Percentiles rank a stretch among this genome's conserved stretches.
Conservation (phyloP, 805 yeast species). For the Diddensiella santjacobensis region DNA sequence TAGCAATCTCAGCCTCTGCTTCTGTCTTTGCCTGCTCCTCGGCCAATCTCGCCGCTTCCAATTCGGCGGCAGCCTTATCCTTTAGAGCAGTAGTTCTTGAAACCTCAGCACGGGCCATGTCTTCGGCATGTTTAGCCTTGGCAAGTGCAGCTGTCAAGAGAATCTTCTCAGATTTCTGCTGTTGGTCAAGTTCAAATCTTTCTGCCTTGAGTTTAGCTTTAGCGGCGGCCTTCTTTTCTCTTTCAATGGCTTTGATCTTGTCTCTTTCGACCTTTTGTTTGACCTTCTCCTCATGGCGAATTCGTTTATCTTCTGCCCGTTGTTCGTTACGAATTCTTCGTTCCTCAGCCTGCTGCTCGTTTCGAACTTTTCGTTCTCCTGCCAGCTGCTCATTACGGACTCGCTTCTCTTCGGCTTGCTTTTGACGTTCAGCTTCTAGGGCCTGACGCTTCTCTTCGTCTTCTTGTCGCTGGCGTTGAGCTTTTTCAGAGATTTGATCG, state of each 20-base stretch:
- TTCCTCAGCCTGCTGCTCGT: slow-evolving; percentile 22
- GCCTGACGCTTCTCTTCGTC: slow-evolving; percentile 45
- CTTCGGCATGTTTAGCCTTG: slow-evolving; percentile 27
- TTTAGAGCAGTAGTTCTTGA: slow-evolving; percentile 19
- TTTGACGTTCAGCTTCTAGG: slow-evolving; percentile 27
- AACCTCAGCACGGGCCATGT: slow-evolving; percentile 27
- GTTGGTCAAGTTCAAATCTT: slow-evolving; percentile 17
- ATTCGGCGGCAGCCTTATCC: slow-evolving; percentile 24
- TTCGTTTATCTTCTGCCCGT: slow-evolving; percentile 24
- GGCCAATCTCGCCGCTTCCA: slow-evolving; percentile 23
- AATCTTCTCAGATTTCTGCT: slow-evolving; percentile 18
- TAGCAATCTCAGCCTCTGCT: slow-evolving; percentile 18
- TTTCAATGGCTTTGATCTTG: slow-evolving; percentile 19
- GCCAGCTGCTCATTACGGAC: slow-evolving; percentile 21
- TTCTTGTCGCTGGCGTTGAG: slow-evolving; percentile 59
- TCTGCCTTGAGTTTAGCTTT: slow-evolving; percentile 26
- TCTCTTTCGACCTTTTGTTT: slow-evolving; percentile 26
- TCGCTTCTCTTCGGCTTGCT: slow-evolving; percentile 16
- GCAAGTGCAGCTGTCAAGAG: slow-evolving; percentile 23
- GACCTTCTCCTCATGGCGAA: slow-evolving; percentile 20
- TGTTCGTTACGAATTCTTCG: slow-evolving; percentile 22
- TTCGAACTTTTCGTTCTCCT: slow-evolving; percentile 14
- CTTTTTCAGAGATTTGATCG: slow-evolving; percentile 65
- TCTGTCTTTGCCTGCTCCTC: slow-evolving; percentile 18
- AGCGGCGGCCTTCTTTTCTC: slow-evolving; percentile 22